Percentiles rank a stretch among this genome's conserved stretches.
Evolutionary conservation across 2,329 filamentous ascomycete genomes (phyloP).

Genomic region (Phoma sp.): DNA sequence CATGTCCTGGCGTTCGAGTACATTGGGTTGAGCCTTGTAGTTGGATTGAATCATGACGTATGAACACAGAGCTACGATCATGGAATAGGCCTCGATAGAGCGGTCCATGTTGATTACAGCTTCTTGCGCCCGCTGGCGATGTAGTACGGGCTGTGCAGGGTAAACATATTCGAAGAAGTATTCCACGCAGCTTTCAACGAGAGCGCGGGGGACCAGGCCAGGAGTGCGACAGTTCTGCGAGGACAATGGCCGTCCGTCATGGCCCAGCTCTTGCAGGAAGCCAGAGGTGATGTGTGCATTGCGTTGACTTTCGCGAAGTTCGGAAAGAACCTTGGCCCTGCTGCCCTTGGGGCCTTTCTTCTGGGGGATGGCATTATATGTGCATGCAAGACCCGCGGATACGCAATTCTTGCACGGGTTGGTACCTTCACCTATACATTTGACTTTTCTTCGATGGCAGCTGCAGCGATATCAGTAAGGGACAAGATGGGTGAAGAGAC

Average conservation of each 20-base stretch:
- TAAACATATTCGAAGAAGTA: constrained; percentile 68
- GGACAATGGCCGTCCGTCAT: constrained; percentile 51
- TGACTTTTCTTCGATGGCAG: constrained; percentile 58
- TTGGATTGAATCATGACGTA: constrained; percentile 59
- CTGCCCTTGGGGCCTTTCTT: constrained; percentile 69
- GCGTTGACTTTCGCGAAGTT: constrained; percentile 61
- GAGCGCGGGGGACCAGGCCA: constrained; percentile 56
- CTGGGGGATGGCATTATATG: constrained; percentile 68
- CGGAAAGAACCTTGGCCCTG: constrained; percentile 67
- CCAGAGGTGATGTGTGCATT: constrained; percentile 53
- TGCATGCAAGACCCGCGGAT: constrained; percentile 65
- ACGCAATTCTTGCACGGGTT: constrained; percentile 66
- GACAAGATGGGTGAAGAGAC: background rate
- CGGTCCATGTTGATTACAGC: constrained; percentile 59
- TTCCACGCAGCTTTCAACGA: constrained; percentile 62
- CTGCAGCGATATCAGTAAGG: constrained; percentile 30
- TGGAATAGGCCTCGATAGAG: constrained; percentile 63
- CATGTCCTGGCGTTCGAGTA: constrained; percentile 55
- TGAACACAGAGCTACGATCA: constrained; percentile 59
- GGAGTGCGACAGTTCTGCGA: constrained; percentile 54
- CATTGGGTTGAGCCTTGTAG: constrained; percentile 50
- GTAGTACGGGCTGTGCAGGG: constrained; percentile 67
- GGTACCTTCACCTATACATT: constrained; percentile 57
- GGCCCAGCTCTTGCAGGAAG: constrained; percentile 45
- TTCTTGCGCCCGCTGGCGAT: constrained; percentile 59